Conservation (phyloP, 2,329 filamentous ascomycete genomes). For the Parascedosporium putredinis region DNA sequence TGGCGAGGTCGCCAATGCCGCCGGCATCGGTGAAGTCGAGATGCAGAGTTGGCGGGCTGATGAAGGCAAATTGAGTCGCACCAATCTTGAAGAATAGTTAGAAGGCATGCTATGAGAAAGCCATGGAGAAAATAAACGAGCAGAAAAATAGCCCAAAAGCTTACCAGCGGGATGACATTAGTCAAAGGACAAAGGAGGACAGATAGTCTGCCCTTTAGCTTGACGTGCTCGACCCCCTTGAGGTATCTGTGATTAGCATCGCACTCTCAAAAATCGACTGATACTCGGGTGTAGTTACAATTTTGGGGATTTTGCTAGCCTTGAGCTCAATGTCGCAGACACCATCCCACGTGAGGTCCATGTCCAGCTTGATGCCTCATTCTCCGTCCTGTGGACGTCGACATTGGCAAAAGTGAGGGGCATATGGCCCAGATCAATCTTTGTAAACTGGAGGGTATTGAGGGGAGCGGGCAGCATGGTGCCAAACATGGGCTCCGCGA, state of each 20-base stretch:
- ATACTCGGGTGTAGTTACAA: conserved; percentile 19
- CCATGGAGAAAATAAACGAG: background rate
- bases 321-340: conserved; percentile 35
- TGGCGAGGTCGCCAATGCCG: conserved; percentile 29
- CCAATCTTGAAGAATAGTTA: conserved; percentile 25
- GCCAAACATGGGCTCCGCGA: conserved; percentile 36
- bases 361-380: conserved; percentile 36
- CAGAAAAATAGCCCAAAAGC: too few relatives aligned
- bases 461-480: conserved; percentile 34
- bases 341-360: conserved; percentile 35
- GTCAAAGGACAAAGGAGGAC: conserved; percentile 33
- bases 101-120: background rate
- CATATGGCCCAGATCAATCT: conserved; percentile 32
- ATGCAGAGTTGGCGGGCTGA: conserved; percentile 34
- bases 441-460: conserved; percentile 29
- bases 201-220: conserved; percentile 31
- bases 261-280: background rate
- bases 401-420: conserved; percentile 30
- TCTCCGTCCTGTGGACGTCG: conserved; percentile 32
- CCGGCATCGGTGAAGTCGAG: conserved; percentile 37
- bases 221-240: conserved; percentile 33
- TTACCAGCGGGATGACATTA: conserved; percentile 34
- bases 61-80: conserved; percentile 35
- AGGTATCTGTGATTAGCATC: conserved; percentile 8
- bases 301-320: conserved; percentile 28